These are phyloP conservation scores for Rhodotorula mucilaginosa DNA, from an alignment of 1,284 basidiomycete species.

Conservation along the genomic window DNA sequence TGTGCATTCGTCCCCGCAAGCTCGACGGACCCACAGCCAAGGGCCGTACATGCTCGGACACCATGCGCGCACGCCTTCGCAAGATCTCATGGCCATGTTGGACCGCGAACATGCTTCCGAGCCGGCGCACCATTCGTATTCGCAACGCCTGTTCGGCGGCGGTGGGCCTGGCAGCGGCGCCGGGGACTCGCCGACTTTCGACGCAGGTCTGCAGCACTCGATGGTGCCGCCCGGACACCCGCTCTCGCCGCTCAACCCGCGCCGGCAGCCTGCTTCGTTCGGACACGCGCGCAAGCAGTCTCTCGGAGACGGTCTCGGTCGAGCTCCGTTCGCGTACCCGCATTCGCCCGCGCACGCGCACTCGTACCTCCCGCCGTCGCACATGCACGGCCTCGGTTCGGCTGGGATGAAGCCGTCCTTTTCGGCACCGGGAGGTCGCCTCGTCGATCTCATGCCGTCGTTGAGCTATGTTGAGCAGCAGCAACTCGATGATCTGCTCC, in stretches of 20 bases:
- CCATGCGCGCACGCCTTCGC: conserved; percentile 26
- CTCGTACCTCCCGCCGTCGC: not conserved
- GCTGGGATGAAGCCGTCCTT: conserved; percentile 6
- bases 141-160: conserved; percentile 21
- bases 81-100: conserved; percentile 24
- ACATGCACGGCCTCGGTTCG: conserved; percentile 4
- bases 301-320: conserved; percentile 9
- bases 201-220: not conserved
- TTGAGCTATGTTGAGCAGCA: not conserved
- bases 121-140: conserved; percentile 14
- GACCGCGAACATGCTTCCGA: conserved; percentile 9
- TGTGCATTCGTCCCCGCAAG: conserved; percentile 6
- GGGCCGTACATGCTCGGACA: not conserved
- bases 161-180: not conserved
- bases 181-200: no score
- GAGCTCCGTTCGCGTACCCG: not conserved
- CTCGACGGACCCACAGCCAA: not conserved
- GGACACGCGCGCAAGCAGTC: not conserved
- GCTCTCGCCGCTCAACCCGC: conserved; percentile 15
- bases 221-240: not conserved
- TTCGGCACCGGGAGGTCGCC: conserved; percentile 6
- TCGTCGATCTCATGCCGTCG: not conserved
- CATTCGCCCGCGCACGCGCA: not conserved
- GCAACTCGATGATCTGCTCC: conserved; percentile 4
- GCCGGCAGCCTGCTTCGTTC: not conserved